phyloP scores from a whole-genome alignment of 495 filamentous ascomycete species.

The Aspergillus homomorphus region DNA sequence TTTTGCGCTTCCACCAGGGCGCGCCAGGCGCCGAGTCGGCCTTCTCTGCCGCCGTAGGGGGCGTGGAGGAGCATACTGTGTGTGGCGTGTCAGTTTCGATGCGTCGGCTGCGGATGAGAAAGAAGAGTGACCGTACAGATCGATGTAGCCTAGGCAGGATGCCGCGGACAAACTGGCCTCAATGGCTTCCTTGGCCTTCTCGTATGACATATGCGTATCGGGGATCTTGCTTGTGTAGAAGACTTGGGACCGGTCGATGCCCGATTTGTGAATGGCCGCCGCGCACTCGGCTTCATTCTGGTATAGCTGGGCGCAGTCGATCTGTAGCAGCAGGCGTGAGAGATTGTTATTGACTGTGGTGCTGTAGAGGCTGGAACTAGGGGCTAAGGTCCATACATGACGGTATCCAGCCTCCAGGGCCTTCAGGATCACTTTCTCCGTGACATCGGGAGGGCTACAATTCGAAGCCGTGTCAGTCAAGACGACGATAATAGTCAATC shows the following conservation, averaged over 20 bases:
- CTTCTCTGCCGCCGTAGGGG: slow-evolving; percentile 52
- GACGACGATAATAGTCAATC: not conserved
- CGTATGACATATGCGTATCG: slow-evolving; percentile 43
- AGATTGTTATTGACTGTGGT: not conserved
- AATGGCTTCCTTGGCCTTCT: slow-evolving; percentile 49
- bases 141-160: slow-evolving; percentile 52
- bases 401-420: slow-evolving; percentile 70
- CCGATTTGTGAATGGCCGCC: slow-evolving; percentile 43
- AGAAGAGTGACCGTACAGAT: slow-evolving; percentile 37
- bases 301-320: slow-evolving; percentile 55
- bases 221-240: slow-evolving; percentile 60
- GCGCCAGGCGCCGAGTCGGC: slow-evolving; percentile 49
- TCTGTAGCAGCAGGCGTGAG: slow-evolving; percentile 19
- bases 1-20: slow-evolving; percentile 55
- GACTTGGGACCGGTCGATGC: slow-evolving; percentile 45
- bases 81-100: not conserved
- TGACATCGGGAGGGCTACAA: slow-evolving; percentile 49
- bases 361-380: not conserved
- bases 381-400: slow-evolving; percentile 47
- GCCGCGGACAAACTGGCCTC: slow-evolving; percentile 42
- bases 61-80: slow-evolving; percentile 52
- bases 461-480: not conserved
- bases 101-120: slow-evolving; percentile 2
- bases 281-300: slow-evolving; percentile 52
- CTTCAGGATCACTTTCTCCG: slow-evolving; percentile 56